These are phyloP conservation scores for Kwoniella heveanensis DNA, from an alignment of 768 basidiomycete genomes.

Conservation along the genomic window DNA sequence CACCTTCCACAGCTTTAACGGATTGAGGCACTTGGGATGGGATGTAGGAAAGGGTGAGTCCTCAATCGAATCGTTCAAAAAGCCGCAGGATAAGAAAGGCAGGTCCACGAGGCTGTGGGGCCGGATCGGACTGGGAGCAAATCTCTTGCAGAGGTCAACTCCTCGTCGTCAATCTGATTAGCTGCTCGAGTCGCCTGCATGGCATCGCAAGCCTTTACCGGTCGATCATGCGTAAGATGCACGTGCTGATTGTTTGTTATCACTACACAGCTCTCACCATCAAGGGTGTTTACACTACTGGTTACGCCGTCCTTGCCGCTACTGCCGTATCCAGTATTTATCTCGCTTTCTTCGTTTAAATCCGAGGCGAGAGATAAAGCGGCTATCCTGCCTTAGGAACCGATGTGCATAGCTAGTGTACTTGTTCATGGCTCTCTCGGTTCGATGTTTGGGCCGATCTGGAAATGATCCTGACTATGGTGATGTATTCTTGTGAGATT, in stretches of 20 bases:
- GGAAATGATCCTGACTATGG: background rate
- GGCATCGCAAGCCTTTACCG: no score
- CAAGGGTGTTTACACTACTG: slow-evolving; percentile 76
- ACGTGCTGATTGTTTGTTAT: slow-evolving; percentile 4
- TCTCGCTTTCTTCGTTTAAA: slow-evolving; percentile 61
- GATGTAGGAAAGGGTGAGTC: slow-evolving; percentile 82
- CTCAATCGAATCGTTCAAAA: background rate
- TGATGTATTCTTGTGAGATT: slow-evolving; percentile 18
- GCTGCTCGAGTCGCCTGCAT: background rate
- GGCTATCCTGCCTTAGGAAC: background rate
- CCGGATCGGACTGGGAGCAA: background rate
- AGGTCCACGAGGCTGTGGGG: no score
- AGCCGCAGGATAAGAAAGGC: no score
- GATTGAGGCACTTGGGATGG: slow-evolving; percentile 86
- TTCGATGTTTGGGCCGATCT: background rate
- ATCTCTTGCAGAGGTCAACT: no score
- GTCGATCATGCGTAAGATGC: no score
- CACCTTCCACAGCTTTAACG: slow-evolving; percentile 87
- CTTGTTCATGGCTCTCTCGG: background rate
- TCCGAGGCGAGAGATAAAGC: background rate
- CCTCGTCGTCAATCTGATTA: no score
- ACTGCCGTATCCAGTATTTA: slow-evolving; percentile 74
- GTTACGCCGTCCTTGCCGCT: slow-evolving; percentile 80
- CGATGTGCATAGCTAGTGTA: background rate
- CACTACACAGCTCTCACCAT: slow-evolving; percentile 68